Evolutionary conservation across 208 protist species (phyloP), one percentile per base, ranked within the genome.

Genomic region (Trypanosoma mega): DNA sequence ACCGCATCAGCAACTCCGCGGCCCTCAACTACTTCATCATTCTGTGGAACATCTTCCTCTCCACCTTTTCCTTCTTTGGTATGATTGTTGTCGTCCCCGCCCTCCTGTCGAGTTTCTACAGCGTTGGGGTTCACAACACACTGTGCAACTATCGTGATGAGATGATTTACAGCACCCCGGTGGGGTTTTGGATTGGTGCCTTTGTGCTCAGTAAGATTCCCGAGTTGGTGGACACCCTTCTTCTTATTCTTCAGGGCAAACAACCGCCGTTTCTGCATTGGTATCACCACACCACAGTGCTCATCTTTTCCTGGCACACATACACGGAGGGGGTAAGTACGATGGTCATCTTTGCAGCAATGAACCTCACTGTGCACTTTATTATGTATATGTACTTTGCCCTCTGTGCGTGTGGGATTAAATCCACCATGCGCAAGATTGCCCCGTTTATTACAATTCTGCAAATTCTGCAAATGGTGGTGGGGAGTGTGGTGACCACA

Each of bases 321-420:
- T 94, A 80, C 60, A 58, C 60, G 1, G 23, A 55, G 16, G 44
- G 33, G 0, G 87, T 80, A 24, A 59, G 58, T 11, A 48, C 65
- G 39, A 85, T 88, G 6, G 50, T 93, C 21, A 62, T 78, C 41
- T 98, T 96, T 34, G 81, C 82, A 14, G 62, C 72, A 23, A 94
- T 98, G 88, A 98, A 98, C 76, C 90, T 92, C 74, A 59, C 49
- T 5, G 91, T 98, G 33, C 96, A 97, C 80, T 73, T 79, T 3
- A 64, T 97, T 67, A 98, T 98, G 93, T 98, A 98, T 74, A 61
- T 76, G 3, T 98, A 98, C 76, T 98, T 96, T 67, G 83, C 87
- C 11, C 45, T 96, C 49, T 84, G 78, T 56, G 72, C 80, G 1
- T 76, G 69, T 29, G 83, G 84, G 9, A 58, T 74, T 39, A 76